Base-by-base conservation (phyloP, 2,329 filamentous ascomycete genomes). In the Sporothrix protearum region DNA sequence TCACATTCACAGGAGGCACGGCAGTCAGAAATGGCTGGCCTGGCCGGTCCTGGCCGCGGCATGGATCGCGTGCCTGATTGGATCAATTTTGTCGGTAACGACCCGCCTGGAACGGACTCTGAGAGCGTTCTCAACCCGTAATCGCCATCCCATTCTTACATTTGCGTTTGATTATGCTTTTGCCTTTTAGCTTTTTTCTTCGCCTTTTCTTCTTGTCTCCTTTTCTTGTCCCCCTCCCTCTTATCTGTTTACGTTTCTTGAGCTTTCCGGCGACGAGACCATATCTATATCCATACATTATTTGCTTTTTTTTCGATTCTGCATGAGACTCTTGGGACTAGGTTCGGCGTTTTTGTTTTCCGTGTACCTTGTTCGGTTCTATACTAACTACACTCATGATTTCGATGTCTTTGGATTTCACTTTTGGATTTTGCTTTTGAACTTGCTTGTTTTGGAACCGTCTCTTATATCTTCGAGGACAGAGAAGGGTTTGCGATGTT, bases 51-150 rank as follows among this genome's bases (percentile, higher is more conserved):
- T 36, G 83, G 81, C 0, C 79, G 81, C 45, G 85, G 85, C 10
- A 80, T 83, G 80, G 80, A 82, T 73, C 80, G 85, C 7, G 84
- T 87, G 22, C 79, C 78, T 57, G 83, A 85, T 71, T 87, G 85
- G 85, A 80, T 80, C 72, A 81, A 78, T 53, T 85, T 84, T 77
- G 82, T 87, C 19, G 80, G 81, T 73, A 81, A 81, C 7, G 84
- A 83, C 3, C 73, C 78, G 51, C 81, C 82, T 55, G 80, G 81
- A 53, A 78, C 47, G 19, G 73, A 70, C 28, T 19, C 30, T 3
- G 53, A n/a, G 19, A 68, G 63, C 47, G 49, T 22, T 28, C 14
- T 69, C 19, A 66, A 66, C 36, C 3, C 12, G 42, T 55, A 30
- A 55, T 45, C 33, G 10, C 45, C 7, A 22, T 36, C 4, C 28